Evolutionary conservation across 2,329 filamentous ascomycete genomes (phyloP), one percentile per base, ranked within the genome.

Genomic region (Fusarium zealandicum): DNA sequence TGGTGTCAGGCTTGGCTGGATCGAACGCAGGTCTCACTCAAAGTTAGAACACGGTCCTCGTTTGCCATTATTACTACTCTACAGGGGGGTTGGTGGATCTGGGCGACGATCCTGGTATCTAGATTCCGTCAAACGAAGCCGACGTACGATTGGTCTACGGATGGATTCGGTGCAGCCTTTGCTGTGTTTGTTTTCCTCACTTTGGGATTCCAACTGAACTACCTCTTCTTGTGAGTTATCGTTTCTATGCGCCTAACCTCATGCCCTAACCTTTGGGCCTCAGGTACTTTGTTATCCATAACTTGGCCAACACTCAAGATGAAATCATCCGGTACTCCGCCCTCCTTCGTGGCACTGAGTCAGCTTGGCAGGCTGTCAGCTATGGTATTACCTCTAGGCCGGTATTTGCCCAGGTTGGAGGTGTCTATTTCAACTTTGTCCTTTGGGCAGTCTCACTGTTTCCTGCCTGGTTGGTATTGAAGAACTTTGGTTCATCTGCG

Each of bases 21-120:
- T 58, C 78, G 76, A n/a, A 80, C 76, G 1, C 73, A 74, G 0
- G 69, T 88, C 5, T 70, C 83, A 0, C 73, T 89, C 4, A 82
- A 80, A 54, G 68, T 73, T 0, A 78, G 87, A 5, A 78, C 82
- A 2, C 76, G 87, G 3, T 76, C 70, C 4, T 76, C 83, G 0
- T 90, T 89, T 63, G 76, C 73, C 55, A 51, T 75, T 3, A 79
- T 87, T 36, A 75, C 81, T 13, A 73, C 78, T 0, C 69, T 88
- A 0, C 87, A 90, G 63, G 88, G 88, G 0, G 86, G 77, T 1
- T 90, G 86, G 82, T 92, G 89, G 88, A 76, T 84, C 4, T 92
- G 89, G 88, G 83, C 82, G 0, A 89, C 87, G 0, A 73, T 91
- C 2, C 71, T 89, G 3, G 85, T 85, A 0, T 86, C 86, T 0